Evolutionary conservation across 305 asterid species (phyloP), one percentile per base, ranked within the genome.

Genomic region (Fraxinus xanthoxyloides): DNA sequence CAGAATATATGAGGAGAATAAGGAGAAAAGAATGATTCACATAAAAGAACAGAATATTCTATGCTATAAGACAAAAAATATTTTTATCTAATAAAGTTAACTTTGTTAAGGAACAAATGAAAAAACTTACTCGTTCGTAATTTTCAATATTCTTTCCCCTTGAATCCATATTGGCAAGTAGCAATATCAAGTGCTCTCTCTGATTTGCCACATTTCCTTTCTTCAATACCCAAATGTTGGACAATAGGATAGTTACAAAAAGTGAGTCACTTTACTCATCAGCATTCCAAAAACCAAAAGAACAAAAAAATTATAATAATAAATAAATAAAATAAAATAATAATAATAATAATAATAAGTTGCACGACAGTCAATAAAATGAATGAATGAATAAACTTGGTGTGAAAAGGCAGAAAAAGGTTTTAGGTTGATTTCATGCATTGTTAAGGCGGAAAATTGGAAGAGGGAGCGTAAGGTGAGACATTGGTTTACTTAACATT

Each of bases 151-250:
- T 85, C 87, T 87, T 92, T 63, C 92, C 90, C 86, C 98, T 90
- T 80, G 87, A 90, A 84, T 93, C 98, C 94, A 95, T 91, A 87
- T 97, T 97, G 81, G 98, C 98, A 81, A 97, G 94, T 86, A 97
- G 92, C 91, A 97, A 87, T 80, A 97, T 90, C 89, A 97, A 89
- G 92, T 97, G 99, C 84, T 97, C 99, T 83, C 99, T 88, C 88
- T 97, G 99, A 89, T 97, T 97, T 34, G 98, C 98, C 75, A 92
- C 98, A 87, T 97, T 97, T 87, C 97, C 98, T 92, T 93, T 95
- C 99, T 97, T 89, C 86, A 93, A 40, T 83, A 86, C 85, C 86
- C 85, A 85, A 73, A 86, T 19, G 63, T 65, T 17, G 83, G 80
- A 77, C 59, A 85, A 77, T 70, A 67, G 82, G 77, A 84, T 77